phyloP scores from a whole-genome alignment of 139 green algal genomes.

The Coccomyxa sp. region DNA sequence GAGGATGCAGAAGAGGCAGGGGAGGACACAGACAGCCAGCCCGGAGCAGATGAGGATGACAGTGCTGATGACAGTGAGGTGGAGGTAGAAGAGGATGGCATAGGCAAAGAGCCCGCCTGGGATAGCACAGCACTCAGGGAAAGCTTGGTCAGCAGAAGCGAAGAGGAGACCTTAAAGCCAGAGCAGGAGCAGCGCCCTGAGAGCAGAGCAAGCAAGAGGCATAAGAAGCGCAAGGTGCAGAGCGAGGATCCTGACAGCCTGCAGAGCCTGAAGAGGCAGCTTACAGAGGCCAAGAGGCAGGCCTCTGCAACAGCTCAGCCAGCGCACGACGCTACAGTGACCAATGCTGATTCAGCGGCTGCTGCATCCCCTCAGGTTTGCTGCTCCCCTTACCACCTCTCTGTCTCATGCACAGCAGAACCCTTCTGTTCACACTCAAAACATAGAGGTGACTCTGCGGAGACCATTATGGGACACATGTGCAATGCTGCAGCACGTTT shows the following conservation, averaged over 20 bases:
- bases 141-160: neutral
- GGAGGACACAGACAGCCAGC: neutral
- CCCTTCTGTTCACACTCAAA: too few relatives aligned
- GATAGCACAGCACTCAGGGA: neutral
- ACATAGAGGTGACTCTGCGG: too few relatives aligned
- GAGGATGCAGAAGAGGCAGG: slow-evolving; percentile 29
- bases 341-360: too few relatives aligned
- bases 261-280: slow-evolving; percentile 32
- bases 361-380: too few relatives aligned
- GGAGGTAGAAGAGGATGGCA: neutral
- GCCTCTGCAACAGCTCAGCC: too few relatives aligned
- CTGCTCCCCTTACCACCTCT: too few relatives aligned
- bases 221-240: slow-evolving; percentile 20
- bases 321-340: too few relatives aligned
- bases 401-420: too few relatives aligned
- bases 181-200: neutral
- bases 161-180: too few relatives aligned
- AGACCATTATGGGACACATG: too few relatives aligned
- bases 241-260: slow-evolving; percentile 10
- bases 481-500: too few relatives aligned
- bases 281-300: slow-evolving; percentile 36
- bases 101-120: neutral
- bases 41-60: neutral
- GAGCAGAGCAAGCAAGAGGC: too few relatives aligned
- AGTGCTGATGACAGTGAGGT: neutral